Conservation (phyloP, 352 stramenopile genomes). For the Phytophthora sojae region DNA sequence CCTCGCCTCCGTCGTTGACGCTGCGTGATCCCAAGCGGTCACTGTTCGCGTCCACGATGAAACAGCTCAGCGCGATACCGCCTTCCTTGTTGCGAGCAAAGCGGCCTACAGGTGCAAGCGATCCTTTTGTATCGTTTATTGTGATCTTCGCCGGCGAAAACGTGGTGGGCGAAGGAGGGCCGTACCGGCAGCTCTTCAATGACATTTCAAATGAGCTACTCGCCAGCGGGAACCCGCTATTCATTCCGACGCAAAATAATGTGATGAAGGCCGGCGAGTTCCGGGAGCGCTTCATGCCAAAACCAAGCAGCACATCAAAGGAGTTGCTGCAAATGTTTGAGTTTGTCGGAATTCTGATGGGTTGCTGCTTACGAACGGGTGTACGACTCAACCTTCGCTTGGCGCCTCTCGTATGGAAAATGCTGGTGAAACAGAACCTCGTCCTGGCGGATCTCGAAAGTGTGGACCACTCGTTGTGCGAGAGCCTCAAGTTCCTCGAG, state of each 20-base stretch:
- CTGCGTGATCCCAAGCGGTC: constrained; percentile 62
- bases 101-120: constrained; percentile 75
- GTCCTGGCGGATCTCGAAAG: constrained; percentile 64
- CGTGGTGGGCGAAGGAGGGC: constrained; percentile 79
- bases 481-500: constrained; percentile 62
- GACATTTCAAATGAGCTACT: constrained; percentile 79
- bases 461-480: constrained; percentile 65
- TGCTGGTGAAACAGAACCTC: constrained; percentile 80
- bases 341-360: constrained; percentile 81
- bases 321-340: constrained; percentile 76
- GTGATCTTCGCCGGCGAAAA: constrained; percentile 83
- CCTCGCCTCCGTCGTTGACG: constrained; percentile 24
- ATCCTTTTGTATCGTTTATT: constrained; percentile 86
- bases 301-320: constrained; percentile 63
- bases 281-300: constrained; percentile 70
- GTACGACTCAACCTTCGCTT: constrained; percentile 78
- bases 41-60: constrained; percentile 74
- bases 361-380: constrained; percentile 79
- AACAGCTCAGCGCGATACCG: constrained; percentile 57
- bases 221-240: constrained; percentile 53
- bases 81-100: constrained; percentile 66
- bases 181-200: constrained; percentile 84
- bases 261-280: constrained; percentile 75
- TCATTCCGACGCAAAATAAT: constrained; percentile 81
- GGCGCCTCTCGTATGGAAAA: constrained; percentile 82